Evolutionary conservation across 805 yeast genomes (phyloP).

Genomic region (Schwanniomyces sp.): DNA sequence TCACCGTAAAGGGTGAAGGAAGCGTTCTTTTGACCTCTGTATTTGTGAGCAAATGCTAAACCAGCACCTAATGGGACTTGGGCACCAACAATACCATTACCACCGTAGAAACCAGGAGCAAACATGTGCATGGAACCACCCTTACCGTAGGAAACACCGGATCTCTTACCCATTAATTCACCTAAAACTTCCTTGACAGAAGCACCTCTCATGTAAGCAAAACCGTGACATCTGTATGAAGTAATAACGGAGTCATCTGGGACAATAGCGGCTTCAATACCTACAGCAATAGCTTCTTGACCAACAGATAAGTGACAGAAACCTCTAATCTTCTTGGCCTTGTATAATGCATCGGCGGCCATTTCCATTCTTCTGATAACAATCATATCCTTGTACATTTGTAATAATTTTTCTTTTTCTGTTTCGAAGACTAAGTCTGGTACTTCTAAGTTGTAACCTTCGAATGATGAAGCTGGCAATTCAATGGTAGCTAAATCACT

Average conservation of each 20-base stretch:
- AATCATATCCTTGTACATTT: slow-evolving; percentile 97
- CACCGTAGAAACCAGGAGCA: slow-evolving; percentile 94
- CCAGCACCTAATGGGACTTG: slow-evolving; percentile 99
- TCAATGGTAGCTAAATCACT: slow-evolving; percentile 48
- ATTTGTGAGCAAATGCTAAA: slow-evolving; percentile 96
- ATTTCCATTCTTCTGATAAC: slow-evolving; percentile 95
- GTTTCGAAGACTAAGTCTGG: slow-evolving; percentile 77
- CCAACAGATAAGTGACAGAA: slow-evolving; percentile 98
- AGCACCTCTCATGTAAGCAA: slow-evolving; percentile 95
- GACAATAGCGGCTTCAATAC: slow-evolving; percentile 92
- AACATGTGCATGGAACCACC: slow-evolving; percentile 99
- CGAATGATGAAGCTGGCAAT: slow-evolving; percentile 80
- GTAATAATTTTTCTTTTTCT: slow-evolving; percentile 73
- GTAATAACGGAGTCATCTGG: slow-evolving; percentile 87
- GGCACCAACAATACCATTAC: slow-evolving; percentile 99
- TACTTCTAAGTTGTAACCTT: slow-evolving; percentile 71
- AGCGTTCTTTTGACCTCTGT: slow-evolving; percentile 74
- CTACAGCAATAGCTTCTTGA: slow-evolving; percentile 98
- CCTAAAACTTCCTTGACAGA: slow-evolving; percentile 87
- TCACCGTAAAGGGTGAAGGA: slow-evolving; percentile 94
- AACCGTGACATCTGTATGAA: slow-evolving; percentile 98
- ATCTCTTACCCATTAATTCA: slow-evolving; percentile 94
- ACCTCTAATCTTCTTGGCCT: slow-evolving; percentile 98
- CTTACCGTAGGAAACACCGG: slow-evolving; percentile 95
- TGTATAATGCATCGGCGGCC: slow-evolving; percentile 97